phyloP scores from a whole-genome alignment of 345 rosid genomes.

The Ceriops decandra region DNA sequence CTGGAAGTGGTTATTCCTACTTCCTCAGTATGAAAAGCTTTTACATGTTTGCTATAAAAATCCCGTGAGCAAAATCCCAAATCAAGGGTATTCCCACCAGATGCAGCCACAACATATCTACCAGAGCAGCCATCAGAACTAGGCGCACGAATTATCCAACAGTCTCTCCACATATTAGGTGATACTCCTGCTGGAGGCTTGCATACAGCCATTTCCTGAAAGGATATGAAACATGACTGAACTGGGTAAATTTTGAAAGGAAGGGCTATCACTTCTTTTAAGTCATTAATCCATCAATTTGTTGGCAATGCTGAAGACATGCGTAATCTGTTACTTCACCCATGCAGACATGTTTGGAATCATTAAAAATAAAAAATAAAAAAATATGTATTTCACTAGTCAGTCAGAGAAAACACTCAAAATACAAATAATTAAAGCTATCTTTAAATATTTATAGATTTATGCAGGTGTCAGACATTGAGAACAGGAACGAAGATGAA shows the following conservation, averaged over 20 bases:
- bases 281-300: slow-evolving; percentile 5
- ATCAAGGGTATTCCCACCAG: slow-evolving; percentile 83
- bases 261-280: not conserved
- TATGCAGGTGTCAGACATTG: too few relatives aligned
- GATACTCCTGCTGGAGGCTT: slow-evolving; percentile 60
- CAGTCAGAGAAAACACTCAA: too few relatives aligned
- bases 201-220: slow-evolving; percentile 82
- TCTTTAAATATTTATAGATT: too few relatives aligned
- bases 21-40: slow-evolving; percentile 60
- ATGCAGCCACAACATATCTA: slow-evolving; percentile 88
- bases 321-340: not conserved
- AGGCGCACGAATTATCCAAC: slow-evolving; percentile 94
- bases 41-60: slow-evolving; percentile 75
- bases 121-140: slow-evolving; percentile 91
- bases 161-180: slow-evolving; percentile 81
- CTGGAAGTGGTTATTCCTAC: slow-evolving; percentile 56
- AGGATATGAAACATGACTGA: slow-evolving; percentile 13
- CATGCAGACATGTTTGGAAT: not conserved
- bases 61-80: slow-evolving; percentile 99
- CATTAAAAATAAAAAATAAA: not conserved
- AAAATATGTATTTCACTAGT: too few relatives aligned
- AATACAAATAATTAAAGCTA: too few relatives aligned
- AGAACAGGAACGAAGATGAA: not conserved
- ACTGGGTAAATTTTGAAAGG: not conserved
- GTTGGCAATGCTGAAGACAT: not conserved